These are phyloP conservation scores for Areca catechu DNA, from an alignment of 176 grass and related monocot genomes.

Conservation along the genomic window DNA sequence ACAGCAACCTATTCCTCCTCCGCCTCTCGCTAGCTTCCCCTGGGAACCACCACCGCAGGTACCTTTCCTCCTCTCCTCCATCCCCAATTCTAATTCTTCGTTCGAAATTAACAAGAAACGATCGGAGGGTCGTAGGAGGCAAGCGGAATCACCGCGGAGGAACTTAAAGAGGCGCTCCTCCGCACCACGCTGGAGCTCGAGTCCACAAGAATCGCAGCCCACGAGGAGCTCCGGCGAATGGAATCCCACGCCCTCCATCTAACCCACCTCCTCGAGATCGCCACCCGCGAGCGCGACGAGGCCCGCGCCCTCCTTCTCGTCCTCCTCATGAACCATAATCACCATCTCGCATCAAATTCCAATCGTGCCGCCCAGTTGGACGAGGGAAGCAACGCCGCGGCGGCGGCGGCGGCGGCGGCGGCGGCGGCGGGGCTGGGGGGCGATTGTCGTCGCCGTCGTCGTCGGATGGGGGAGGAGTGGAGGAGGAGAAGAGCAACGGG, in stretches of 20 bases:
- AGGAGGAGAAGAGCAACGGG: slow-evolving; percentile 10
- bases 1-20: too few relatives aligned
- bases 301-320: slow-evolving; percentile 75
- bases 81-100: too few relatives aligned
- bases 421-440: too few relatives aligned
- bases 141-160: slow-evolving; percentile 5
- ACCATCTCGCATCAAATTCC: too few relatives aligned
- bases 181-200: slow-evolving; percentile 57
- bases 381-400: neutral
- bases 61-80: too few relatives aligned
- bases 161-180: slow-evolving; percentile 56
- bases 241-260: slow-evolving; percentile 60
- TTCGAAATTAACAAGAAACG: too few relatives aligned
- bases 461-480: too few relatives aligned
- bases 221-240: slow-evolving; percentile 55
- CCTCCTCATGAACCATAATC: slow-evolving; percentile 12
- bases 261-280: slow-evolving; percentile 43
- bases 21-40: too few relatives aligned
- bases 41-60: too few relatives aligned
- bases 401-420: neutral
- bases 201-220: slow-evolving; percentile 41
- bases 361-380: neutral
- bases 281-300: slow-evolving; percentile 77
- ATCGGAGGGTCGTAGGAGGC: too few relatives aligned
- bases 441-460: too few relatives aligned